Evolutionary conservation across 2,329 filamentous ascomycete species (phyloP).

Genomic region (Aspergillus sojae): DNA sequence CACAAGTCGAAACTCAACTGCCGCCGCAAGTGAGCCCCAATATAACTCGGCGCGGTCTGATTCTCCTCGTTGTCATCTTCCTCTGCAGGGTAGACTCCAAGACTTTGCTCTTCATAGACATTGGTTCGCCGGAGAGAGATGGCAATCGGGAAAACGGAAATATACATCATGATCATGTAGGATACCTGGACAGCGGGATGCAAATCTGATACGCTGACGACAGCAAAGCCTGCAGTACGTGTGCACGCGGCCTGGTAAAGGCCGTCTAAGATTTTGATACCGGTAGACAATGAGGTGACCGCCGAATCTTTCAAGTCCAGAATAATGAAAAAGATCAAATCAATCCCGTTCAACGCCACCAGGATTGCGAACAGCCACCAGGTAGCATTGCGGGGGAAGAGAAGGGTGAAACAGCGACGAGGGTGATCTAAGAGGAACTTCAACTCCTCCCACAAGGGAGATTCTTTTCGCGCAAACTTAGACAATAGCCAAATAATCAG

Average conservation of each 20-base stretch:
- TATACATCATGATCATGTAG: slow-evolving; percentile 99
- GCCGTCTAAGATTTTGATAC: slow-evolving; percentile 79
- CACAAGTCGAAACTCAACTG: slow-evolving; percentile 97
- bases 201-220: slow-evolving; percentile 72
- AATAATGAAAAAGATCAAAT: slow-evolving; percentile 88
- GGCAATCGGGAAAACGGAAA: slow-evolving; percentile 92
- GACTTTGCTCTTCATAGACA: slow-evolving; percentile 81
- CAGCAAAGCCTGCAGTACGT: slow-evolving; percentile 84
- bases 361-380: slow-evolving; percentile 96
- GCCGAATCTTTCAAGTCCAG: slow-evolving; percentile 78
- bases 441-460: slow-evolving; percentile 83
- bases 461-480: slow-evolving; percentile 64
- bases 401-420: slow-evolving; percentile 89
- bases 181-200: slow-evolving; percentile 91
- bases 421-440: slow-evolving; percentile 91
- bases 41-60: slow-evolving; percentile 72
- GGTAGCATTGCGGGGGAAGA: slow-evolving; percentile 86
- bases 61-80: slow-evolving; percentile 56
- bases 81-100: slow-evolving; percentile 68
- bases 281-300: slow-evolving; percentile 69
- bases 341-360: slow-evolving; percentile 76
- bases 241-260: slow-evolving; percentile 89
- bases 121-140: slow-evolving; percentile 92
- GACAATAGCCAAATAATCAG: slow-evolving; percentile 86
- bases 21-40: slow-evolving; percentile 85